These are phyloP conservation scores for Biscogniauxia sp. DNA, from an alignment of 2,329 filamentous ascomycete genomes.

Conservation along the genomic window DNA sequence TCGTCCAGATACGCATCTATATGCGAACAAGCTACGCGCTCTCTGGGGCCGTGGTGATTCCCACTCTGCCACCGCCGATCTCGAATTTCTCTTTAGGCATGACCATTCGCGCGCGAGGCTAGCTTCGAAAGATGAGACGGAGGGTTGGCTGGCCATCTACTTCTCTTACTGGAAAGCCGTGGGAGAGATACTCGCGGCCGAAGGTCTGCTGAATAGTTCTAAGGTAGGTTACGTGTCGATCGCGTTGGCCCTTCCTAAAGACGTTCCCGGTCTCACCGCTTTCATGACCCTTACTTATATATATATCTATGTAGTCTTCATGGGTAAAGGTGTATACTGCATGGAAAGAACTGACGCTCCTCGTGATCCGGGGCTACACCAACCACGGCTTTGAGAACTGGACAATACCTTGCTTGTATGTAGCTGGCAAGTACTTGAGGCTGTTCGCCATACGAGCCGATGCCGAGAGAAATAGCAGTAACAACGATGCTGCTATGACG, in stretches of 20 bases:
- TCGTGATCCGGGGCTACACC: constrained; percentile 77
- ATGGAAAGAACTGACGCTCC: constrained; percentile 82
- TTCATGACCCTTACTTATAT: constrained; percentile 7
- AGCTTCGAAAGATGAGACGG: constrained; percentile 61
- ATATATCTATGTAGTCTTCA: constrained; percentile 48
- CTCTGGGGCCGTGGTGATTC: constrained; percentile 71
- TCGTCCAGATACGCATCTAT: constrained; percentile 64
- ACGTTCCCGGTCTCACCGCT: neutral
- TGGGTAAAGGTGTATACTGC: constrained; percentile 82
- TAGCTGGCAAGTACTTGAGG: constrained; percentile 80
- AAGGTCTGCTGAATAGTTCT: constrained; percentile 44
- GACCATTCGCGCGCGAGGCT: constrained; percentile 54
- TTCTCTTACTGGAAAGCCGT: constrained; percentile 79
- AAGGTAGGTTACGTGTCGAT: constrained; percentile 26
- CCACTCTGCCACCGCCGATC: constrained; percentile 63
- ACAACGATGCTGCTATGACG: constrained; percentile 36
- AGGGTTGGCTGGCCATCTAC: constrained; percentile 87
- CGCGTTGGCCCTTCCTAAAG: neutral
- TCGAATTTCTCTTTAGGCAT: constrained; percentile 69
- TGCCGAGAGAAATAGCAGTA: constrained; percentile 53
- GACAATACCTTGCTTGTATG: constrained; percentile 89
- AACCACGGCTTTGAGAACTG: constrained; percentile 76
- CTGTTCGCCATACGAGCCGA: constrained; percentile 91
- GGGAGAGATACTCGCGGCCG: constrained; percentile 67
- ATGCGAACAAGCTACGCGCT: constrained; percentile 64